Evolutionary conservation across 2,329 filamentous ascomycete species (phyloP), one percentile per base, ranked within the genome.

Genomic region (Trichoderma atroviride): DNA sequence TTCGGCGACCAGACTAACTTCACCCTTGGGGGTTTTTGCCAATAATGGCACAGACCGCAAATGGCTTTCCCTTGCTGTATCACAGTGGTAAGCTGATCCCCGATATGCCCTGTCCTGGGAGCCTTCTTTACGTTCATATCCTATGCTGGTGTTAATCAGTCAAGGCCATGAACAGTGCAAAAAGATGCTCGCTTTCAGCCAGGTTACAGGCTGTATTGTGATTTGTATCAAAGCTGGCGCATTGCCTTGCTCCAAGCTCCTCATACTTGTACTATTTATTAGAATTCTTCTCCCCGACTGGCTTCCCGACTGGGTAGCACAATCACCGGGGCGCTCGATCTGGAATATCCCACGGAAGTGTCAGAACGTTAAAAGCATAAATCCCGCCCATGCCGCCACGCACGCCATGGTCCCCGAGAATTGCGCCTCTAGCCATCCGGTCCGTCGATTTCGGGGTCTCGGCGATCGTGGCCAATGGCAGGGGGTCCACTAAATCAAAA

Each of bases 331-430:
- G 43, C 37, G 9, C 27, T 27, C 16, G n/a, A 37, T n/a, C 61
- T 22, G 31, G 35, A 64, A 64, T 10, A 14, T 13, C 22, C 13
- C 5, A n/a, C 40, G 55, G 29, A 13, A 27, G 13, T 43, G 37
- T 66, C 63, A 57, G 55, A 66, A 58, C 53, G 37, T 58, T 66
- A 62, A 22, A 33, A 22, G 14, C 13, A 31, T 37, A 47, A 35
- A 57, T 57, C 37, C 53, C 62, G 53, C 37, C 27, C 62, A 22
- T 64, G 47, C 43, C 66, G 57, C 47, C 66, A 53, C 69, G 69
- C 69, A 68, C 69, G 69, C 63, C 69, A 70, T 70, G 63, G 64
- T 70, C 69, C 56, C 69, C 69, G 69, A 70, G 24, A 68, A 70
- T 70, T 68, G 57, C 63, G 65, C 56, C 33, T 68, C 69, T 47